Evolutionary conservation across 139 green algal species (phyloP), one percentile per base, ranked within the genome.

Genomic region (Haematococcus sp.): DNA sequence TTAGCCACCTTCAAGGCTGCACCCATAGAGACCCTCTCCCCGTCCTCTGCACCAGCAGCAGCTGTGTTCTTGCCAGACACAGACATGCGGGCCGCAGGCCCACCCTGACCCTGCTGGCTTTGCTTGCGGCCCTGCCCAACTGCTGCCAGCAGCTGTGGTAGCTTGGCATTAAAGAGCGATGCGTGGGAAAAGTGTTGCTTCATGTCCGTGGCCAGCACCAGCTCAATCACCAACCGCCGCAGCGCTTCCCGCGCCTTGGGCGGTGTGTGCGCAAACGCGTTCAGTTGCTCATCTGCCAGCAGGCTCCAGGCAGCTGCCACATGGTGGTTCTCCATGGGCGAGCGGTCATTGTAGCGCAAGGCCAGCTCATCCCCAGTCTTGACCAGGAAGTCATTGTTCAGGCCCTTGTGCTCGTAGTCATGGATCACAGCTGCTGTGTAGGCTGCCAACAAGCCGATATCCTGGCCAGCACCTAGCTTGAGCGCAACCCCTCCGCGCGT

Each of bases 181-280:
- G 83, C 54, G 28, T 86, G 75, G 33, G 72, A 61, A 69, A 89
- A 89, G 71, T 89, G 84, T 30, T 77, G 58, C 77, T 89, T 89
- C 84, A 89, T 89, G 75, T 89, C 84, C 30, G 84, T 89, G 16
- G 73, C 80, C 4, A 87, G 77, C 56, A 89, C 81, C 64, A 81
- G 61, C 51, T 87, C 77, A 35, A 89, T 87, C 17, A 89, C 60
- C 27, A 77, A 52, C 13, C 27, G 19, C 25, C 83, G 77, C 40
- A 87, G 35, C 2, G 40, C 40, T 11, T 49, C 40, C 7, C 40
- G 40, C 40, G 40, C 40, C 40, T 49, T 49, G 54, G 54, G 54
- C n/a, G 22, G 54, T 32, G 54, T 32, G 54, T 63, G 23, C n/a
- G 5, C 54, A 63, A 63, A 30, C 5, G n/a, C 22, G 15, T 63